These are phyloP conservation scores for Gamsiella multidivaricata DNA, from an alignment of 192 early-diverging fungal genomes.

Conservation along the genomic window DNA sequence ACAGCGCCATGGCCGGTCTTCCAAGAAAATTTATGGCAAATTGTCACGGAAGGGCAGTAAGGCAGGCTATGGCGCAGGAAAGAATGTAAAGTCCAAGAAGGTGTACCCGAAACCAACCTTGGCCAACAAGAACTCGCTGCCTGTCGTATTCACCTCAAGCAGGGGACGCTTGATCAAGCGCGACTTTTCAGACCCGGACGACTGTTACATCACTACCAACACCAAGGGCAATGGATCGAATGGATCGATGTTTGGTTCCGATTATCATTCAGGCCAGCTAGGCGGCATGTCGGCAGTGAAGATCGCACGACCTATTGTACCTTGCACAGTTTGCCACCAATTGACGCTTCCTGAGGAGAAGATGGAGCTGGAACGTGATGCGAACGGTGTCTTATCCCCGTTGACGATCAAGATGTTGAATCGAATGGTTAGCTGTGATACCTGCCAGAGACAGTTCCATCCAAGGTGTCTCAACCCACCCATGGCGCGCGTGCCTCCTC, in stretches of 20 bases:
- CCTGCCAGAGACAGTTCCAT: slow-evolving; percentile 49
- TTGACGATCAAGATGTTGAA: slow-evolving; percentile 50
- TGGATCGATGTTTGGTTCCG: not conserved
- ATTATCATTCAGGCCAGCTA: slow-evolving; percentile 1
- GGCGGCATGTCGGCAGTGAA: slow-evolving; percentile 9
- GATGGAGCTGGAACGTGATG: slow-evolving; percentile 35
- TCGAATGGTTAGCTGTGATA: slow-evolving; percentile 42
- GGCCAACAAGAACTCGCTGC: slow-evolving; percentile 21
- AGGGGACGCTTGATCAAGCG: slow-evolving; percentile 46
- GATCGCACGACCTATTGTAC: slow-evolving; percentile 21
- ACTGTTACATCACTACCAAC: slow-evolving; percentile 1
- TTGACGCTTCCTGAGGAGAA: slow-evolving; percentile 47
- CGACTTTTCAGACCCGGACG: slow-evolving; percentile 28
- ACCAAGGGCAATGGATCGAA: not conserved
- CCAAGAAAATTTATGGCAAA: slow-evolving; percentile 37
- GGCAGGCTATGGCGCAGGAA: not conserved
- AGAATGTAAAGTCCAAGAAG: slow-evolving; percentile 52
- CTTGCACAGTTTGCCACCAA: slow-evolving; percentile 46
- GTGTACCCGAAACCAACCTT: slow-evolving; percentile 39
- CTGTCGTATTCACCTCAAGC: slow-evolving; percentile 45
- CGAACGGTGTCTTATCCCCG: slow-evolving; percentile 24
- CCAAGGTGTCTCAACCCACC: slow-evolving; percentile 50
- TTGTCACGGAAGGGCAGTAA: slow-evolving; percentile 31
- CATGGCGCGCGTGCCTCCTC: slow-evolving; percentile 49
- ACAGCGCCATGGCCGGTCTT: slow-evolving; percentile 38